These are phyloP conservation scores for Pseudopithomyces maydicus DNA, from an alignment of 2,329 filamentous ascomycete species.

Conservation along the genomic window DNA sequence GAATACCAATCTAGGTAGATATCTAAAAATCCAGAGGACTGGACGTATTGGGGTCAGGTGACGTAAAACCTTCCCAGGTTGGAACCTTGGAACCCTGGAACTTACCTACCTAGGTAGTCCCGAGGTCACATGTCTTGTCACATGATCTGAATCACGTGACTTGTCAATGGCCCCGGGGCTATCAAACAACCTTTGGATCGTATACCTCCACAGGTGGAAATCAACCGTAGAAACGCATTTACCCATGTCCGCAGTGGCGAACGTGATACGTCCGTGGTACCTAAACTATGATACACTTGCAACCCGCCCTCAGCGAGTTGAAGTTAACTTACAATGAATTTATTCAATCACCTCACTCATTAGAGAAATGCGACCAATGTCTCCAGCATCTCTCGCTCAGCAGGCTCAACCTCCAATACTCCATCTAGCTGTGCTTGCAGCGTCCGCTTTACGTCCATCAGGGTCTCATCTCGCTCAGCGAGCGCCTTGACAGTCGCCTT, in stretches of 20 bases:
- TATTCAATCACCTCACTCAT: constrained; percentile 7
- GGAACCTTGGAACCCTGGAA: too few relatives aligned
- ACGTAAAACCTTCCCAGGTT: too few relatives aligned
- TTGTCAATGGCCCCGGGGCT: too few relatives aligned
- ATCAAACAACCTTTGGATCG: too few relatives aligned
- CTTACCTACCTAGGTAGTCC: too few relatives aligned
- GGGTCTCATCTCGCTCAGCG: constrained; percentile 68
- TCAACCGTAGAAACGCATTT: neutral
- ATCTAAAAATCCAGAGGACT: too few relatives aligned
- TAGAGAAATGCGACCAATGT: constrained; percentile 54
- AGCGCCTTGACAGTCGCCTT: constrained; percentile 67
- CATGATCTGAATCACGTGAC: too few relatives aligned
- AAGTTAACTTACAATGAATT: neutral
- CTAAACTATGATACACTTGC: neutral
- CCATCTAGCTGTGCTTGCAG: constrained; percentile 71
- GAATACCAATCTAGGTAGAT: too few relatives aligned
- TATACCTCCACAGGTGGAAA: too few relatives aligned
- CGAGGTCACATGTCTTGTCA: too few relatives aligned
- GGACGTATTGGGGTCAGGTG: too few relatives aligned
- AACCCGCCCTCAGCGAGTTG: neutral
- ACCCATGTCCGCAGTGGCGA: neutral
- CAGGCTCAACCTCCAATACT: constrained; percentile 57
- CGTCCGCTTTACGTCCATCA: constrained; percentile 68
- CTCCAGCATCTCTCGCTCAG: constrained; percentile 68
- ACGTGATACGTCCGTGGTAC: neutral